Evolutionary conservation across 176 grass and related monocot genomes (phyloP), one percentile per base, ranked within the genome.

Genomic region (Oryza glumipatula): DNA sequence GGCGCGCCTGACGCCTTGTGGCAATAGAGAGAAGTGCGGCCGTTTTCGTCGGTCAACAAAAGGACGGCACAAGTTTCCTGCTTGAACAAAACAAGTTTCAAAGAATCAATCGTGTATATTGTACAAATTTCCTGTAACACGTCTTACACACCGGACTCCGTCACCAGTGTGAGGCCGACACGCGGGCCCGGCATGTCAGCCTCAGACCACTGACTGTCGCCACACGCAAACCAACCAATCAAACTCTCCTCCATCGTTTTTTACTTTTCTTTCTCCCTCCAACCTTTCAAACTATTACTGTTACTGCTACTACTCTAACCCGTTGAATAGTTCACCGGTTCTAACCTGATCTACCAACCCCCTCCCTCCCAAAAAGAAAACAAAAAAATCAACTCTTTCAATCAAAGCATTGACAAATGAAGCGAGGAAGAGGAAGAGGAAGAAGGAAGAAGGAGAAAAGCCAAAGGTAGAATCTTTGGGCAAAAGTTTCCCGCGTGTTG

Each of bases 371-470:
- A 44, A 73, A 85, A 90, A 82, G 88, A 80, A 83, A 82, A 73
- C 67, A 44, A 73, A 85, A 90, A 76, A 83, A 82, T 69, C 67
- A 80, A 92, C 78, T 80, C 85, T 85, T 91, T 47, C 83, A 89
- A 84, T 65, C 84, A 76, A 94, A 88, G 74, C 85, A 87, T 90
- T 67, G 83, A 92, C 93, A 84, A 85, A 87, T 66, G 72, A 75
- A 44, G 2, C 54, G 39, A 33, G 7, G 19, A 66, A 52, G 72
- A 68, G 26, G 16, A 13, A 0, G 48, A 48, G 36, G 16, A 12
- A 0, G 48, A 47, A 48, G 36, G 16, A 12, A 0, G 48, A 48
- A 0, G 28, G 36, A 56, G 58, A 22, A 14, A 9, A 32, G 4
- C 4, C 54, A 33, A 32, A 65, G 21, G 72, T 52, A 32, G 11